Evolutionary conservation across 345 rosid genomes (phyloP), one percentile per base, ranked within the genome.

Genomic region (Gossypium arboreum): DNA sequence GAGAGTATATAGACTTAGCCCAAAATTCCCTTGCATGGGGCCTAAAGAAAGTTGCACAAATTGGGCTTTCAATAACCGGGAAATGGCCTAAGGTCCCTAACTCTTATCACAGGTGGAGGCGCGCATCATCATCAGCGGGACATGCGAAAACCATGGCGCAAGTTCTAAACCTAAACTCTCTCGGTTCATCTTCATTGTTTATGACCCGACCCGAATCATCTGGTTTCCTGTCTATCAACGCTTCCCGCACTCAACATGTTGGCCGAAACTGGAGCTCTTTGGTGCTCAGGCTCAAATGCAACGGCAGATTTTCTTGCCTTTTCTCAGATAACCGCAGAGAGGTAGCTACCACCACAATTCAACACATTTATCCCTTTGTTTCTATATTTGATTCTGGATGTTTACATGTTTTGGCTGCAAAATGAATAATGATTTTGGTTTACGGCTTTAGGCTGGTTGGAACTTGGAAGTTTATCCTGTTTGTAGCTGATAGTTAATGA

Each of bases 301-400:
- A 85, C 4, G 87, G 84, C 76, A 85, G 84, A 76, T 77, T 89
- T 81, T 83, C 84, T 50, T 94, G 98, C 82, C 91, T 87, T 48
- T 89, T 92, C 90, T 85, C 97, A 9, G 87, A 85, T 79, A 84
- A 85, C 76, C 76, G 88, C 79, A 84, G 83, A 44, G 85, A 93
- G 97, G 97, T 89, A 84, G 58, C 3, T 20, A 55, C 59, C 24
- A 3, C 29, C n/a, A 15, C 25, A 41, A 12, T 70, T 34, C 25
- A 8, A 39, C 17, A 24, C 10, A n/a, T 41, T 22, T 41, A 8
- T 13, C 34, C 18, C 17, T 47, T 39, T 64, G 18, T 43, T 43
- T 8, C 2, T 10, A 4, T 11, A 10, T 60, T 27, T 64, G 1
- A 9, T 69, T 27, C 39, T 68, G 72, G 13, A 24, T 68, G 4